phyloP scores from a whole-genome alignment of 2,329 filamentous ascomycete species.

The Elsinoe arachidis region DNA sequence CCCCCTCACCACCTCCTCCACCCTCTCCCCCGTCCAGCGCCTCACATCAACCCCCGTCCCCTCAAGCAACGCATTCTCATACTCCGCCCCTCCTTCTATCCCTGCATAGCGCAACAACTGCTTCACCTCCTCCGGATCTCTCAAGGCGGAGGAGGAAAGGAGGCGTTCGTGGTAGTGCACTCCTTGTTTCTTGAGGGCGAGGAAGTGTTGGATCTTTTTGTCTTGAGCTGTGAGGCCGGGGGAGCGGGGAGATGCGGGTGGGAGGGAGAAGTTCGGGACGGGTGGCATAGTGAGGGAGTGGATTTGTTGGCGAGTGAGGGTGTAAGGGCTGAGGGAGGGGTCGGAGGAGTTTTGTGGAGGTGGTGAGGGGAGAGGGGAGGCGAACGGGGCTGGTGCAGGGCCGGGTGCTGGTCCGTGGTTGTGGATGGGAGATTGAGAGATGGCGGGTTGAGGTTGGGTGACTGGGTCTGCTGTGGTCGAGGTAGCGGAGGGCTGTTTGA shows the following conservation, averaged over 20 bases:
- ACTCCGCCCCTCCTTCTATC: slow-evolving; percentile 50
- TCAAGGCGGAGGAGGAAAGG: slow-evolving; percentile 55
- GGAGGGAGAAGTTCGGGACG: slow-evolving; percentile 64
- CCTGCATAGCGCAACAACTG: slow-evolving; percentile 64
- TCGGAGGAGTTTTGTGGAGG: slow-evolving; percentile 18
- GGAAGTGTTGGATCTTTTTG: slow-evolving; percentile 64
- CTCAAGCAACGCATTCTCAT: slow-evolving; percentile 49
- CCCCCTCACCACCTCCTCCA: slow-evolving; percentile 15
- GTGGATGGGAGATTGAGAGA: too few species aligned
- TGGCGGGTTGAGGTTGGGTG: background rate
- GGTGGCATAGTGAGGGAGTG: slow-evolving; percentile 67
- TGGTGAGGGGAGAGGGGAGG: background rate
- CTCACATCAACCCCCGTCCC: slow-evolving; percentile 30
- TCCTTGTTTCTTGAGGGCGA: slow-evolving; percentile 66
- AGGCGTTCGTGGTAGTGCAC: slow-evolving; percentile 72
- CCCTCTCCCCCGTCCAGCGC: background rate
- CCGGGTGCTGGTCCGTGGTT: slow-evolving; percentile 8
- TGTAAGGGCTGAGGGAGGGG: slow-evolving; percentile 52
- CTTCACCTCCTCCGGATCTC: slow-evolving; percentile 63
- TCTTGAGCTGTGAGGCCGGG: slow-evolving; percentile 37
- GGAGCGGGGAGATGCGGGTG: slow-evolving; percentile 56
- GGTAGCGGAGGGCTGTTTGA: background rate
- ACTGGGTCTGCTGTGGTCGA: slow-evolving; percentile 8
- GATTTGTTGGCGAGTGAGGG: slow-evolving; percentile 53
- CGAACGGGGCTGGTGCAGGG: slow-evolving; percentile 15